Conservation (phyloP, 305 asterid genomes). For the Ilex paraguariensis region DNA sequence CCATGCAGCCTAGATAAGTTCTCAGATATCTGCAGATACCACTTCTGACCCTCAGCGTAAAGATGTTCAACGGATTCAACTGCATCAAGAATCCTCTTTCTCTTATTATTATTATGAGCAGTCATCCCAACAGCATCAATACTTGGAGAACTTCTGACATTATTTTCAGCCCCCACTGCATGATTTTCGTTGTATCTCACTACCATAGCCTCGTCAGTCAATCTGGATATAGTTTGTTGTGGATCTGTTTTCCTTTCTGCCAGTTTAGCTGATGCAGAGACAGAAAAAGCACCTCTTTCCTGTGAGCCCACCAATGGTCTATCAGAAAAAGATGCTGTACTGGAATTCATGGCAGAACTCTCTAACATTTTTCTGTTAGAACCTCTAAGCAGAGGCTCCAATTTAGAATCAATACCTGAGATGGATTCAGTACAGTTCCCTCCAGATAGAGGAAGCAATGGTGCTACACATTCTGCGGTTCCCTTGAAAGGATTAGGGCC, state of each 20-base stretch:
- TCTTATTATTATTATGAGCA: conserved; percentile 29
- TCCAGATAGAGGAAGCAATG: conserved; percentile 24
- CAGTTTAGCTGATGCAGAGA: conserved; percentile 55
- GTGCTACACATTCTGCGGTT: conserved; percentile 12
- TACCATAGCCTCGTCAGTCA: conserved; percentile 30
- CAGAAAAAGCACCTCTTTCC: conserved; percentile 56
- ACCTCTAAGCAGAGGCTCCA: conserved; percentile 79
- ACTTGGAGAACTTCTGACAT: conserved; percentile 38
- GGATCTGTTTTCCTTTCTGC: conserved; percentile 50
- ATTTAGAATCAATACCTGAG: conserved; percentile 84
- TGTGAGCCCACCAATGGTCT: conserved; percentile 90
- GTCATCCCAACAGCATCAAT: conserved; percentile 26
- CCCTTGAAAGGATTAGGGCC: conserved; percentile 21
- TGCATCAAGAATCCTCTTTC: conserved; percentile 36
- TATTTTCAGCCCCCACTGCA: conserved; percentile 37
- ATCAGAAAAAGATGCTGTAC: conserved; percentile 93
- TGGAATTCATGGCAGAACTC: conserved; percentile 86
- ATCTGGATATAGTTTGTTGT: conserved; percentile 29
- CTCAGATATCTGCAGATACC: conserved; percentile 32
- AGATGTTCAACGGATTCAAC: conserved; percentile 39
- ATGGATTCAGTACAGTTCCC: conserved; percentile 17
- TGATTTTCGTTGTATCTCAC: conserved; percentile 27
- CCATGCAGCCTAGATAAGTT: conserved; percentile 37
- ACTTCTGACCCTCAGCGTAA: conserved; percentile 34
- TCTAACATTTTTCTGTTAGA: conserved; percentile 64